Conservation (phyloP, 345 rosid genomes). For the Ceriops zippeliana region DNA sequence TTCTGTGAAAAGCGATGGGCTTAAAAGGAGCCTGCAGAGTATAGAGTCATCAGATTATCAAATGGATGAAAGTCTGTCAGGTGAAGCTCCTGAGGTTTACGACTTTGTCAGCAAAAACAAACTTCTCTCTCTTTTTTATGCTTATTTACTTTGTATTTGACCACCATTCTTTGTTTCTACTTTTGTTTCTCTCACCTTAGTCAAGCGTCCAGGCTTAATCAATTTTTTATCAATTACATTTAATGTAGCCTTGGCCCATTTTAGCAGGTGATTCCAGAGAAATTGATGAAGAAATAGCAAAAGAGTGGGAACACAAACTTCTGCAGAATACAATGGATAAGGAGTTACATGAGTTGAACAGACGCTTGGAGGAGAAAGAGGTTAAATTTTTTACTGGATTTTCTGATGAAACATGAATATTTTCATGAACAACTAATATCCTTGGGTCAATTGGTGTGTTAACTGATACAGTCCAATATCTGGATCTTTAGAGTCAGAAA, state of each 20-base stretch:
- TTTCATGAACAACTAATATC: not conserved
- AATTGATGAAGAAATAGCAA: constrained; percentile 74
- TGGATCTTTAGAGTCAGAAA: too few relatives aligned
- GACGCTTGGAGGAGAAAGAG: constrained; percentile 94
- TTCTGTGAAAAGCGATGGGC: constrained; percentile 71
- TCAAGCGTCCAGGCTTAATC: constrained; percentile 3
- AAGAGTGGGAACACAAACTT: constrained; percentile 98
- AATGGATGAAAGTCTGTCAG: constrained; percentile 66
- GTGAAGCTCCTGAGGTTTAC: constrained; percentile 31
- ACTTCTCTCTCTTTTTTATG: not conserved
- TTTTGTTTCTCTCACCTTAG: not conserved
- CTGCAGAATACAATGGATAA: constrained; percentile 88
- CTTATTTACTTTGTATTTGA: not conserved
- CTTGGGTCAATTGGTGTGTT: too few relatives aligned
- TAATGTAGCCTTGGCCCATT: constrained; percentile 16
- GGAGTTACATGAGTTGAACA: constrained; percentile 84
- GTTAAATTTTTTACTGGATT: constrained; percentile 34
- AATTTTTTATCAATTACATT: constrained; percentile 2
- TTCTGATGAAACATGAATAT: constrained; percentile 1
- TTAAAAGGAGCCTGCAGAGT: constrained; percentile 78
- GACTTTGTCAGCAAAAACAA: not conserved
- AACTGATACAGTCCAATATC: too few relatives aligned
- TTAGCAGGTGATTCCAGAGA: constrained; percentile 65
- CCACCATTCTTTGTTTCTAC: not conserved
- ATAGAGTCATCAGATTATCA: constrained; percentile 76